A percentile compares a stretch with the other conserved stretches of the same genome.
These are phyloP conservation scores for Tetrahymena malaccensis DNA, from an alignment of 73 alveolate genomes.

Conservation along the genomic window DNA sequence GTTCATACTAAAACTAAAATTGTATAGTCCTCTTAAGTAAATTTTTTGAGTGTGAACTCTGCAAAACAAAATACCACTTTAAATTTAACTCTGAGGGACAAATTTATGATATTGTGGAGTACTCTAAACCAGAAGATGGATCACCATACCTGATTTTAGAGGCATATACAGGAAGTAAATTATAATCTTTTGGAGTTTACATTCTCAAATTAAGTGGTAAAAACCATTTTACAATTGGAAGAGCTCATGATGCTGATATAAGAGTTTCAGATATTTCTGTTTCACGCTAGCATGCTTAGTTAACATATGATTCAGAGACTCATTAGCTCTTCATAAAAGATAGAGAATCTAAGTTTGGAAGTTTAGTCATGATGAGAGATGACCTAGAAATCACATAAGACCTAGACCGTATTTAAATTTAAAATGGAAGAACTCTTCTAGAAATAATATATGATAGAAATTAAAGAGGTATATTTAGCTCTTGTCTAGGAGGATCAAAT, in stretches of 20 bases:
- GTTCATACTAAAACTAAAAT: slow-evolving; percentile 29
- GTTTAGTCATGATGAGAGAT: slow-evolving; percentile 4
- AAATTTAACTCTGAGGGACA: slow-evolving; percentile 20
- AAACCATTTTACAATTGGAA: slow-evolving; percentile 15
- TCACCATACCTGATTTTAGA: slow-evolving; percentile 24
- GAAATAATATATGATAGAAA: not conserved
- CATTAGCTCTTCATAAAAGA: slow-evolving; percentile 1
- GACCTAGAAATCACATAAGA: not conserved
- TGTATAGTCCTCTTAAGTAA: slow-evolving; percentile 55
- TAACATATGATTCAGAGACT: not conserved
- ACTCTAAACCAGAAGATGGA: slow-evolving; percentile 23
- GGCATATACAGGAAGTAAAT: not conserved
- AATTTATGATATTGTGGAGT: slow-evolving; percentile 25
- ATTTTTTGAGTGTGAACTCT: slow-evolving; percentile 57
- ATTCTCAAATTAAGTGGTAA: not conserved
- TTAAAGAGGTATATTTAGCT: not conserved
- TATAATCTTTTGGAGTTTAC: not conserved
- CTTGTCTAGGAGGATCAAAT: not conserved
- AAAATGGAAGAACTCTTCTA: not conserved
- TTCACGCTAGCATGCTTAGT: slow-evolving; percentile 16
- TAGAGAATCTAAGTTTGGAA: slow-evolving; percentile 36
- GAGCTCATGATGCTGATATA: slow-evolving; percentile 33
- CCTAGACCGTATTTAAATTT: not conserved
- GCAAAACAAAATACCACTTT: slow-evolving; percentile 48
- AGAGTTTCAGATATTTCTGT: slow-evolving; percentile 34